Evolutionary conservation across 2,329 filamentous ascomycete species (phyloP), one percentile per base, ranked within the genome.

Genomic region (Colletotrichum sojae): DNA sequence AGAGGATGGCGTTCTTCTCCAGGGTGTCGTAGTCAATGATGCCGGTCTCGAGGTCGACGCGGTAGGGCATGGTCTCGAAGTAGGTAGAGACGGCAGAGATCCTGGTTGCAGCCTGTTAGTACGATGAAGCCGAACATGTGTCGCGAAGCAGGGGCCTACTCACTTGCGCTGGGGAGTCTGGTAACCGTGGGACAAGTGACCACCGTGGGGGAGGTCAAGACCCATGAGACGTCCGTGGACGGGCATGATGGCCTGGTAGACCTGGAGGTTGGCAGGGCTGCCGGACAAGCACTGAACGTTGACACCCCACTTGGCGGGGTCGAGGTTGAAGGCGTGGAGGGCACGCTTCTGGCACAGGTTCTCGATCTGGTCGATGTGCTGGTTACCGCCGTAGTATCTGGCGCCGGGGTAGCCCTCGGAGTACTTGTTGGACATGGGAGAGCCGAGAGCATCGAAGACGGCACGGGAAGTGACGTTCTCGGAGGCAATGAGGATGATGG

Each of bases 381-480:
- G 93, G 87, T 99, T 99, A 79, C 96, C 96, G 80, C 96, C 96
- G 79, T 99, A 99, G 90, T 99, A 99, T 83, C 96, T 92, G 77
- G 96, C 96, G 81, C 96, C 96, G 75, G 96, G 96, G 83, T 97
- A 97, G 74, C 96, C 96, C 88, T 99, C 96, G 18, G 94, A 98
- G 90, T 99, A 99, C 88, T 99, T 99, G 90, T 99, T 97, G 83
- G 93, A 94, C 93, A 96, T 97, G 82, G 93, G 92, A 68, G 91
- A 95, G 78, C 96, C 96, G 74, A 99, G 91, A 70, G 96, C 96
- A 85, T 99, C 95, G 86, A 97, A 97, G 78, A 99, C 96, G 77
- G 96, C 95, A 76, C 95, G 94, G 72, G 96, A 99, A 68, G 96
- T 99, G 84, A 99, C 95, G 88, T 99, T 99, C 88, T 99, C 96